A percentile compares a stretch with the other conserved stretches of the same genome.
Conservation (phyloP, 2,329 filamentous ascomycete species). For the Hypoxylon sp. region DNA sequence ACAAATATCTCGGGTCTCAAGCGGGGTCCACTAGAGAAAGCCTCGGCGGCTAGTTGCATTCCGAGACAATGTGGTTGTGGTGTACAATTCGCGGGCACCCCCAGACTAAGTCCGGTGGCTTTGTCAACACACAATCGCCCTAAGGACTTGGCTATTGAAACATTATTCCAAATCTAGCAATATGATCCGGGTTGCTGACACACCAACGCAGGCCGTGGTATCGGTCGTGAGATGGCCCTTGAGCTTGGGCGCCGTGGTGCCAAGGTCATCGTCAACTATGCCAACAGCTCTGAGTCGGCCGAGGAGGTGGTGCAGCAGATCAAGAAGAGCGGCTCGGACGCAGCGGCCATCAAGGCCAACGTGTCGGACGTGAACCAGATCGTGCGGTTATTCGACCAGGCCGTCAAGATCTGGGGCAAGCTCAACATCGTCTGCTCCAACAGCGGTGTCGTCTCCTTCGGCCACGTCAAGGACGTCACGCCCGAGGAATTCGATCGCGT, state of each 20-base stretch:
- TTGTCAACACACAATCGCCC: neutral
- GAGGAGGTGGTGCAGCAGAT: constrained; percentile 77
- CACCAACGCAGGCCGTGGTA: constrained; percentile 68
- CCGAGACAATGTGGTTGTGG: constrained; percentile 11
- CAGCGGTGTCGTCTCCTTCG: constrained; percentile 77
- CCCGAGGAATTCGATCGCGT: constrained; percentile 81
- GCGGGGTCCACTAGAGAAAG: neutral
- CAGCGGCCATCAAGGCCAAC: constrained; percentile 77
- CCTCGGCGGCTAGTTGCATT: constrained; percentile 28
- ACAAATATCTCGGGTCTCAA: constrained; percentile 2
- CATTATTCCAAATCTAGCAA: constrained; percentile 17
- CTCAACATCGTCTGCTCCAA: constrained; percentile 80
- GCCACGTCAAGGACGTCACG: constrained; percentile 76
- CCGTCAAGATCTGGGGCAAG: constrained; percentile 74
- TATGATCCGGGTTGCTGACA: constrained; percentile 13
- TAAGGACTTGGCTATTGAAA: neutral
- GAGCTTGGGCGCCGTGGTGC: constrained; percentile 76
- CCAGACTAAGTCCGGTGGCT: constrained; percentile 48
- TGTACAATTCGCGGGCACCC: constrained; percentile 39
- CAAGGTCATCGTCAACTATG: constrained; percentile 77
- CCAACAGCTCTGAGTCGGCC: constrained; percentile 75
- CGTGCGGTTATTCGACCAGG: constrained; percentile 73
- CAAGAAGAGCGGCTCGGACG: constrained; percentile 74
- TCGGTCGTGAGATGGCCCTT: constrained; percentile 76
- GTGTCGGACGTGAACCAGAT: constrained; percentile 76